These are phyloP conservation scores for Martensiomyces pterosporus DNA, from an alignment of 192 early-diverging fungal species.

Conservation along the genomic window DNA sequence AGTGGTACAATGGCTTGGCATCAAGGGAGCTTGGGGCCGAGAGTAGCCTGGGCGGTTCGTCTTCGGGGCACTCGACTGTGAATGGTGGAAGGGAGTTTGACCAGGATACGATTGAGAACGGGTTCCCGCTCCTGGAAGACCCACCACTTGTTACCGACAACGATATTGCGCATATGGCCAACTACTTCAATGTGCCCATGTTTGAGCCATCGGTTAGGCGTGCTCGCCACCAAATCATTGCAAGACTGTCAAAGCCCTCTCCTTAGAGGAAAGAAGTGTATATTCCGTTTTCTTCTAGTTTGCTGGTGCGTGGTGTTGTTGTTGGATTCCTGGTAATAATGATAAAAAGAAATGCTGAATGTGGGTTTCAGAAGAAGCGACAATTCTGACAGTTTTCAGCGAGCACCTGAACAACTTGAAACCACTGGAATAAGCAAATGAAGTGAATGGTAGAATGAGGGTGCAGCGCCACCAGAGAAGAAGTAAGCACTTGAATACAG, in stretches of 20 bases:
- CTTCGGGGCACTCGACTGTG: conserved; percentile 13
- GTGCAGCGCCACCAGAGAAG: too few relatives aligned
- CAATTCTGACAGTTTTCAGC: too few relatives aligned
- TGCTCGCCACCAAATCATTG: conserved; percentile 55
- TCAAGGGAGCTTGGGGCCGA: too few relatives aligned
- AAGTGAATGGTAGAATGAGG: too few relatives aligned
- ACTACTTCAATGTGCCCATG: conserved; percentile 36
- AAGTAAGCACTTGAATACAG: too few relatives aligned
- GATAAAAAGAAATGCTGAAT: too few relatives aligned
- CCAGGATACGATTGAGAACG: conserved; percentile 27
- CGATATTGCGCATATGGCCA: conserved; percentile 36
- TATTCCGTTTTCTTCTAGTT: conserved; percentile 1
- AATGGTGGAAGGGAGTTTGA: conserved; percentile 35
- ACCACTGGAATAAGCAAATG: too few relatives aligned
- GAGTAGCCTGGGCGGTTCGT: conserved; percentile 3
- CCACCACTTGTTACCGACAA: conserved; percentile 28
- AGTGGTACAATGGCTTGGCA: conserved; percentile 26
- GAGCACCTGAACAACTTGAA: too few relatives aligned
- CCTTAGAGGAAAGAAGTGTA: too few relatives aligned
- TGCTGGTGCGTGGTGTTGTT: not conserved
- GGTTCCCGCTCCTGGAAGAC: conserved; percentile 19
- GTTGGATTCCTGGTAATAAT: too few relatives aligned
- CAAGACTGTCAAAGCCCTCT: too few relatives aligned
- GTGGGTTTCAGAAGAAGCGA: too few relatives aligned
- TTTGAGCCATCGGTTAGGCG: conserved; percentile 53